phyloP scores from a whole-genome alignment of 352 stramenopile species.

The Phytophthora palmivora region DNA sequence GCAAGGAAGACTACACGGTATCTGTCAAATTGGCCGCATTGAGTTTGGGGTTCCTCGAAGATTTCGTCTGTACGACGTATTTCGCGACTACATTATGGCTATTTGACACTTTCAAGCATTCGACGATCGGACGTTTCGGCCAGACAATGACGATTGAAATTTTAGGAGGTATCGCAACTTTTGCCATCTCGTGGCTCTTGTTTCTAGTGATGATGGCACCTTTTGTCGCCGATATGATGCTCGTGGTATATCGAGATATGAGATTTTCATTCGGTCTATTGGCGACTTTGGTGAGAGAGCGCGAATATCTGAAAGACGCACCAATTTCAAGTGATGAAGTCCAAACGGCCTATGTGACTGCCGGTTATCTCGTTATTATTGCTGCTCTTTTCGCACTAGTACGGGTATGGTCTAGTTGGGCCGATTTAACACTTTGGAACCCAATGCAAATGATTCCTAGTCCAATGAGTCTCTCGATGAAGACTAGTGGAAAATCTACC shows the following conservation, averaged over 20 bases:
- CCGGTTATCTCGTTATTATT: constrained; percentile 15
- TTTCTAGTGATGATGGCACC: constrained; percentile 25
- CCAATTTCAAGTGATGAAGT: constrained; percentile 37
- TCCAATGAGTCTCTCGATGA: no score
- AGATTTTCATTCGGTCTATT: constrained; percentile 45
- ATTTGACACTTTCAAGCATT: no score
- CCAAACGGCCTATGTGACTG: constrained; percentile 24
- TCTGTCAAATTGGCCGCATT: no score
- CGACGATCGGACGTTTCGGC: no score
- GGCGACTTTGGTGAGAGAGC: constrained; percentile 24
- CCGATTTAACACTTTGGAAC: constrained; percentile 12
- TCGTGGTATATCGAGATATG: constrained; percentile 38
- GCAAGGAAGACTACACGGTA: no score
- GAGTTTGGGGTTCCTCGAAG: no score
- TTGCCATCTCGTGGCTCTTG: constrained; percentile 16
- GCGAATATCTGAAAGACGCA: constrained; percentile 36
- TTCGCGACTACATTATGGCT: no score
- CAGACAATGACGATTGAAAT: no score
- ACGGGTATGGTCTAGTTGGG: constrained; percentile 3
- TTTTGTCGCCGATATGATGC: no score
- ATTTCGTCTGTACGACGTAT: no score
- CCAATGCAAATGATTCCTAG: neutral
- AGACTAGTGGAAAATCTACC: no score
- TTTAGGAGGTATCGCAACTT: neutral
- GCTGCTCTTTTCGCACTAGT: constrained; percentile 9